phyloP scores from a whole-genome alignment of 495 filamentous ascomycete species.

The Penicillium macrosclerotiorum region DNA sequence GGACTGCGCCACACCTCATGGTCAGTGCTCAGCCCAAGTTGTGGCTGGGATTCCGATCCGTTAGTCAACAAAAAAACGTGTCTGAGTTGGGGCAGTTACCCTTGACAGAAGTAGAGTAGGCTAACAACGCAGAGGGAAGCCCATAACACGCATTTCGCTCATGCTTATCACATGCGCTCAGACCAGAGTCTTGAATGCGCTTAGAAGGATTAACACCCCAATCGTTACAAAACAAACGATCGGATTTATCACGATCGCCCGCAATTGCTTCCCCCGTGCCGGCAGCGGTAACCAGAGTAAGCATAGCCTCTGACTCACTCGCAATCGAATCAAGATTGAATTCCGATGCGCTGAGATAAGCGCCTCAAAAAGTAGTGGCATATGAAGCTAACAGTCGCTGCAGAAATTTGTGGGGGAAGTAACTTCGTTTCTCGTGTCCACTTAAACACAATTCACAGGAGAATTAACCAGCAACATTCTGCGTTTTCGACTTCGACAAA shows the following conservation, averaged over 20 bases:
- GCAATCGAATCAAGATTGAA: too few species aligned
- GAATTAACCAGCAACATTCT: constrained; percentile 2
- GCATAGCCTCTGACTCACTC: not conserved
- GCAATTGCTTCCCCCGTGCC: not conserved
- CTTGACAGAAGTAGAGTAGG: not conserved
- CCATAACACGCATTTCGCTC: not conserved
- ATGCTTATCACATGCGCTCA: constrained; percentile 20
- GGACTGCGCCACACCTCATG: constrained; percentile 2
- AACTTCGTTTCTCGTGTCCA: not conserved
- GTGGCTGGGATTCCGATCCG: constrained; percentile 18
- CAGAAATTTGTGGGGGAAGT: not conserved
- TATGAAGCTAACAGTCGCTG: not conserved
- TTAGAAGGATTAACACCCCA: constrained; percentile 17
- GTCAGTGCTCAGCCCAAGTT: constrained; percentile 9
- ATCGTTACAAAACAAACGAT: constrained; percentile 8
- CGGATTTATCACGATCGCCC: not conserved
- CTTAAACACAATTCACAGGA: not conserved
- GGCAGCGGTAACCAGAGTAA: constrained; percentile 6
- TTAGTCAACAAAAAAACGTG: constrained; percentile 21
- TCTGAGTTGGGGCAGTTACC: not conserved
- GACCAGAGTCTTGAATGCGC: constrained; percentile 12
- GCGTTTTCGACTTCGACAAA: not conserved
- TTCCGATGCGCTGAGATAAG: not conserved
- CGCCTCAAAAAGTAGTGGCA: not conserved
- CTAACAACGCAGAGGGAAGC: not conserved